Conservation (phyloP, 768 basidiomycete genomes). For the Phaffia australis region DNA sequence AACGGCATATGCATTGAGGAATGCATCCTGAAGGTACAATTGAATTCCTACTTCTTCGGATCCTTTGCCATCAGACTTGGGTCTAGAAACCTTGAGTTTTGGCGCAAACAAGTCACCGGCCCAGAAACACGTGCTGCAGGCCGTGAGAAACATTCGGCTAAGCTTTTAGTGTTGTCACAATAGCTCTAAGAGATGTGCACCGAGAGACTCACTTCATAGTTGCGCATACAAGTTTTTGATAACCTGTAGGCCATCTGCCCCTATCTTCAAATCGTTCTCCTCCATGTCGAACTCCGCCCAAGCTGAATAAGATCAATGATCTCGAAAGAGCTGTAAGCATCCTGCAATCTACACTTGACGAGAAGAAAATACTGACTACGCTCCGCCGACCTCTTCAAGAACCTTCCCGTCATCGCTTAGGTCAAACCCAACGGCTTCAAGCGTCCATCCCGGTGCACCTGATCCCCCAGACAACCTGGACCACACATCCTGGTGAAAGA, state of each 20-base stretch:
- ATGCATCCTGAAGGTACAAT: slow-evolving; percentile 68
- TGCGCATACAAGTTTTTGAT: slow-evolving; percentile 72
- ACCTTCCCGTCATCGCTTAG: slow-evolving; percentile 45
- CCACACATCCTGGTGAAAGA: slow-evolving; percentile 43
- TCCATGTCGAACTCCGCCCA: slow-evolving; percentile 20
- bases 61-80: slow-evolving; percentile 30
- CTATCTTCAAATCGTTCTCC: slow-evolving; percentile 11
- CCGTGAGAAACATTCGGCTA: not conserved
- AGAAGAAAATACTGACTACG: too few species aligned
- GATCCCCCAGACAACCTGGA: slow-evolving; percentile 89
- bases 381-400: slow-evolving; percentile 71
- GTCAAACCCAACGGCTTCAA: slow-evolving; percentile 76
- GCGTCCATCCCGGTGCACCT: slow-evolving; percentile 92
- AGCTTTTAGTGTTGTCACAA: not conserved
- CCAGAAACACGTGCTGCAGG: slow-evolving; percentile 76
- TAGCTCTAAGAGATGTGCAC: not conserved
- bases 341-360: too few species aligned
- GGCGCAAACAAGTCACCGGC: slow-evolving; percentile 78
- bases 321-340: too few species aligned
- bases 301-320: too few species aligned
- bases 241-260: slow-evolving; percentile 41
- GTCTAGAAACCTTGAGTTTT: slow-evolving; percentile 45
- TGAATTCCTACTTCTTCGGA: slow-evolving; percentile 56
- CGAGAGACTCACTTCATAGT: slow-evolving; percentile 56
- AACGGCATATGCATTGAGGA: slow-evolving; percentile 62